A percentile compares a stretch with the other conserved stretches of the same genome.
phyloP scores from a whole-genome alignment of 768 basidiomycete species.

The Pulveroboletus frians region DNA sequence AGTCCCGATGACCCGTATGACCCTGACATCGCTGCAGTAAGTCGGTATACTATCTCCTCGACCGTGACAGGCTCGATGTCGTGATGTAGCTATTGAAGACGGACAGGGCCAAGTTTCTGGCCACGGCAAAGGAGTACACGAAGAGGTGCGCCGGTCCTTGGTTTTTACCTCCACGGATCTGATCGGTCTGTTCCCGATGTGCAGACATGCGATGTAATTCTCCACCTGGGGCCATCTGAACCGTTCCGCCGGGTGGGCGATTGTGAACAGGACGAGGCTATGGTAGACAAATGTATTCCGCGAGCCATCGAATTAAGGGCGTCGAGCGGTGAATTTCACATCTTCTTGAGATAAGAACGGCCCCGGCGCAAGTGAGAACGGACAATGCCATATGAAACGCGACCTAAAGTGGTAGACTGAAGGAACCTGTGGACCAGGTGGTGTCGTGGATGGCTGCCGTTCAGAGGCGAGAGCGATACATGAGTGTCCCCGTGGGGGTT shows the following conservation, averaged over 20 bases:
- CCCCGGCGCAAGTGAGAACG: slow-evolving; percentile 5
- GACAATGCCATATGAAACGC: slow-evolving; percentile 5
- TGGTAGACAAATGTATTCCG: not conserved
- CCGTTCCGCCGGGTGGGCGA: not conserved
- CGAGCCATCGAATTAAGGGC: slow-evolving; percentile 5
- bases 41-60: slow-evolving; percentile 23
- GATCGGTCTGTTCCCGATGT: not conserved
- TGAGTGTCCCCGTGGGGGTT: too few relatives aligned
- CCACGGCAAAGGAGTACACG: slow-evolving; percentile 77
- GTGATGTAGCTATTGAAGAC: slow-evolving; percentile 61
- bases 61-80: not conserved
- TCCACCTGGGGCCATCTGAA: not conserved
- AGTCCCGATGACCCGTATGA: slow-evolving; percentile 87
- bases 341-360: slow-evolving; percentile 4
- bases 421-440: slow-evolving; percentile 7
- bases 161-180: not conserved
- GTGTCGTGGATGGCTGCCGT: slow-evolving; percentile 1
- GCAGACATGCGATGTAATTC: slow-evolving; percentile 22
- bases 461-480: too few relatives aligned
- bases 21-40: slow-evolving; percentile 77
- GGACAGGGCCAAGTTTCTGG: slow-evolving; percentile 67
- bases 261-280: slow-evolving; percentile 1
- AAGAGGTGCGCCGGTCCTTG: slow-evolving; percentile 55
- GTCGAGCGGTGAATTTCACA: slow-evolving; percentile 4
- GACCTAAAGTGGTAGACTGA: slow-evolving; percentile 20